Base-by-base conservation (phyloP, 129 eudicot genomes). In the Chrysanthemum lavandulifolium region DNA sequence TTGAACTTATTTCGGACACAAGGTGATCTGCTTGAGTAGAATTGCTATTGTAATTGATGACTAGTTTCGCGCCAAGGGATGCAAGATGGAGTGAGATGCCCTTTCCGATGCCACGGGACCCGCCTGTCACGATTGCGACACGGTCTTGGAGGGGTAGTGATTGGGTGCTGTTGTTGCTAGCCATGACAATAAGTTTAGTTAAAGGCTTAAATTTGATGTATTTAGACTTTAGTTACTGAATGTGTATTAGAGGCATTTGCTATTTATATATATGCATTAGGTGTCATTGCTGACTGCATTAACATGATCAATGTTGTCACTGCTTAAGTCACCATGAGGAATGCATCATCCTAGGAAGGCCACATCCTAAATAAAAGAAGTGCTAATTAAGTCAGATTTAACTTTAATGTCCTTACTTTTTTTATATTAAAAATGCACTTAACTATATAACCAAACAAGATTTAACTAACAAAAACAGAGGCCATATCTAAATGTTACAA, bases 51-150 rank as follows among this genome's bases (percentile, higher is more conserved):
- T 82, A 87, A 57, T 87, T 87, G 67, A 87, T 68, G 50, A 87
- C 75, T 27, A 87, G 64, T 5, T 78, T 80, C 49, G 92, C 92
- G 23, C 92, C 92, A 13, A 82, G 89, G 54, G 89, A 79, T 10
- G 89, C 82, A 4, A 87, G 81, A 48, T 87, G 89, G 50, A 84
- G 79, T 54, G 91, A 65, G 56, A 89, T 89, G 49, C 86, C 91
- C 31, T 71, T 52, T 53, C 96, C 96, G 19, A 89, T 83, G 45
- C 91, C 96, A 11, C 91, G 86, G 6, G 91, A 86, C 29, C 78
- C 85, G 62, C 96, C 96, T 56, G 91, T 86, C 10, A 84, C 79
- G 56, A 87, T 81, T 19, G 92, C 92, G 3, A 87, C 77, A 12
- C 92, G 79, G 61, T 76, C 79, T 0, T 53, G 80, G 59, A 86